Percentiles rank a stretch among this genome's conserved stretches.
These are phyloP conservation scores for Oryza punctata DNA, from an alignment of 176 grass and related monocot genomes.

Conservation along the genomic window DNA sequence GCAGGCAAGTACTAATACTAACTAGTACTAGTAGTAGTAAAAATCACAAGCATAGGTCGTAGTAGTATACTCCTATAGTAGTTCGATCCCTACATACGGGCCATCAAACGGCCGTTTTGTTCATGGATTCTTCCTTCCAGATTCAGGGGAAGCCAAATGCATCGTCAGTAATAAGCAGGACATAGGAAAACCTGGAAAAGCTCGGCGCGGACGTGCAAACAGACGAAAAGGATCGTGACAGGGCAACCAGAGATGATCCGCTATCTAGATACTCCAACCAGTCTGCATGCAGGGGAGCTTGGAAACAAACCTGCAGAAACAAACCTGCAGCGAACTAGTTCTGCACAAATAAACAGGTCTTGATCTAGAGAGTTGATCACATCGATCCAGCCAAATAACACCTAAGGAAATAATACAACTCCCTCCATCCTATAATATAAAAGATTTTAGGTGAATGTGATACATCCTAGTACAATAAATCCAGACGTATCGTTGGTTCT, in stretches of 20 bases:
- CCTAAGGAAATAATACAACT: not conserved
- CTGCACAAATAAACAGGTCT: not conserved
- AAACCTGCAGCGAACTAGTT: not conserved
- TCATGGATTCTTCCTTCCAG: not conserved
- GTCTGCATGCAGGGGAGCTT: not conserved
- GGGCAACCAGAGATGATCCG: not conserved
- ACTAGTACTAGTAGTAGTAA: too few relatives aligned
- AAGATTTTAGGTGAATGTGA: too few relatives aligned
- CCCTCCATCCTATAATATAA: too few relatives aligned
- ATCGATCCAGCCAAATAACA: slow-evolving; percentile 3
- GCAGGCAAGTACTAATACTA: not conserved
- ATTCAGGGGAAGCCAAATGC: not conserved
- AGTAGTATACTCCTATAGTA: not conserved
- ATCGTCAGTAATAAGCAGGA: not conserved
- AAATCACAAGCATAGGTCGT: not conserved
- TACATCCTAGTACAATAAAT: too few relatives aligned
- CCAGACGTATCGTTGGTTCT: too few relatives aligned
- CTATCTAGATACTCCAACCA: not conserved
- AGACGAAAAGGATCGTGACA: slow-evolving; percentile 5
- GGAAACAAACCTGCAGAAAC: slow-evolving; percentile 2
- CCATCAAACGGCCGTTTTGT: not conserved
- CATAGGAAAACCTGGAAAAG: not conserved
- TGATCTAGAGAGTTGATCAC: not conserved
- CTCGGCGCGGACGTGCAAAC: not conserved
- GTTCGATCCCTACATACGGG: not conserved